Conservation (phyloP, 2,329 filamentous ascomycete species). For the Paecilomyces dactylethromorphus region DNA sequence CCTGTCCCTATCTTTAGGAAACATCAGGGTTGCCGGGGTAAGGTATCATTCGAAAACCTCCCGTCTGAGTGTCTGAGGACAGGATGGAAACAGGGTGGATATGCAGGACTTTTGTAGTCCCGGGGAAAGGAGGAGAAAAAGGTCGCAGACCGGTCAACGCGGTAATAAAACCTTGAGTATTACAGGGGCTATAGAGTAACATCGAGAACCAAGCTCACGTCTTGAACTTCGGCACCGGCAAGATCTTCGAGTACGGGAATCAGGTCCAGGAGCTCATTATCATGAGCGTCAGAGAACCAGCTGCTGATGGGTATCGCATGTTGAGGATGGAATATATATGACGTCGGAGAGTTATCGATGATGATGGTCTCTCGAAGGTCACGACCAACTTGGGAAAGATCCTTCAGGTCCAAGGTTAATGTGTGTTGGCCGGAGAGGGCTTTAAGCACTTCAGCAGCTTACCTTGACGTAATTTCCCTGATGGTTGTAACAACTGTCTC, state of each 20-base stretch:
- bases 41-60: neutral
- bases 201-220: constrained; percentile 96
- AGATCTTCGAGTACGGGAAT: constrained; percentile 98
- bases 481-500: constrained; percentile 98
- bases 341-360: constrained; percentile 98
- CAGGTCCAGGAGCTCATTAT: constrained; percentile 94
- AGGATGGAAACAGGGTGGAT: constrained; percentile 1
- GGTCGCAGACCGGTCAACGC: constrained; percentile 19
- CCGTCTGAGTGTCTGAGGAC: constrained; percentile 1
- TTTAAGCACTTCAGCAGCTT: constrained; percentile 4
- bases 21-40: neutral
- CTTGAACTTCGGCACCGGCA: constrained; percentile 77
- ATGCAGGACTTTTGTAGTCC: neutral
- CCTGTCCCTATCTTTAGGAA: neutral
- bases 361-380: constrained; percentile 98
- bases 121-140: neutral
- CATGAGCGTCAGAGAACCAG: constrained; percentile 99
- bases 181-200: constrained; percentile 55
- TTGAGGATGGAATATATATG: constrained; percentile 98
- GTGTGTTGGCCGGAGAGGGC: neutral
- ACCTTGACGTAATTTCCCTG: constrained; percentile 98
- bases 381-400: constrained; percentile 91
- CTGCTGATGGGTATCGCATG: constrained; percentile 98
- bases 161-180: constrained; percentile 20
- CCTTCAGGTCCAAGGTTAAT: constrained; percentile 41